Evolutionary conservation across 345 rosid species (phyloP).

Genomic region (Populus nigra): DNA sequence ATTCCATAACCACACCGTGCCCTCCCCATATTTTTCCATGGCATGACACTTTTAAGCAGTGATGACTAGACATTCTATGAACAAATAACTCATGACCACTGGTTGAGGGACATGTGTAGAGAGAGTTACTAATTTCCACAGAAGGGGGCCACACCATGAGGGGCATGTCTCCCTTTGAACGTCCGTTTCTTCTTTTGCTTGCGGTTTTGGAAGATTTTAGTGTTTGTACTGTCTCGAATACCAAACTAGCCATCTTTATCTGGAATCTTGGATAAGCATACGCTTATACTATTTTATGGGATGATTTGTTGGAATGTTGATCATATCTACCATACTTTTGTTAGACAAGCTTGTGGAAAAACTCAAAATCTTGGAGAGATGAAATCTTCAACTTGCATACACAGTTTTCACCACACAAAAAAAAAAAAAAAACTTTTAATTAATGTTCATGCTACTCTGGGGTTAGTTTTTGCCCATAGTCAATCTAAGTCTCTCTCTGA

Average conservation of each 20-base stretch:
- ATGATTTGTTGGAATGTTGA: constrained; percentile 19
- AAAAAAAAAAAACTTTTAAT: no score
- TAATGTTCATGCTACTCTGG: not conserved
- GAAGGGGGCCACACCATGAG: constrained; percentile 22
- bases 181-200: constrained; percentile 17
- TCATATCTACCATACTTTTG: not conserved
- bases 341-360: constrained; percentile 39
- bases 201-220: constrained; percentile 19
- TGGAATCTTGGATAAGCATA: not conserved
- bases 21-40: not conserved
- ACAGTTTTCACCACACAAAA: no score
- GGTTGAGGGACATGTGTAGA: constrained; percentile 8
- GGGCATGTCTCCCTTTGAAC: constrained; percentile 22
- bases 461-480: no score
- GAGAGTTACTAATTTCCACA: constrained; percentile 1
- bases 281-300: not conserved
- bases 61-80: not conserved
- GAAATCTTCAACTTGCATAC: not conserved
- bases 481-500: no score
- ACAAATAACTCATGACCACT: constrained; percentile 10
- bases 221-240: constrained; percentile 19
- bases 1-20: not conserved
- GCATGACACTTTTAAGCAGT: not conserved
- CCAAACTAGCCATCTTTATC: not conserved
- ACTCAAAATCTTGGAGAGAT: constrained; percentile 30